Evolutionary conservation across 306 rosid genomes (phyloP).

Genomic region (Gleditsia sinensis): DNA sequence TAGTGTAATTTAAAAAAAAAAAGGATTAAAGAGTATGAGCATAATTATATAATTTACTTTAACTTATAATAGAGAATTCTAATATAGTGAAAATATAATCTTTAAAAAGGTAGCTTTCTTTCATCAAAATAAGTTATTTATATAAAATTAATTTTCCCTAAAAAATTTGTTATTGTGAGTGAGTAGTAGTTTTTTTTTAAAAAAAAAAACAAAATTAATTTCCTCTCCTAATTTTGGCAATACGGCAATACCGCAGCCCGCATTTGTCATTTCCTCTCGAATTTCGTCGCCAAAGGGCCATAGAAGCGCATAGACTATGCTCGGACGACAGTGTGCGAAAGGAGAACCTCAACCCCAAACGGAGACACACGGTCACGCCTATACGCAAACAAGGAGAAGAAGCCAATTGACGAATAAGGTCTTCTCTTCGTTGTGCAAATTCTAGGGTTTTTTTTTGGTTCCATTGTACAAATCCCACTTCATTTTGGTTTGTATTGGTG

Average conservation of each 20-base stretch:
- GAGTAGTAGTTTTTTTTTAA: no score
- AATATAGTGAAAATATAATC: no score
- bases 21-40: no score
- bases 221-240: no score
- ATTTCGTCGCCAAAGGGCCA: not conserved
- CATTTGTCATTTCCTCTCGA: not conserved
- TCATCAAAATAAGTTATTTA: no score
- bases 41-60: no score
- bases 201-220: no score
- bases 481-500: not conserved
- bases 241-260: not conserved
- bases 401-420: not conserved
- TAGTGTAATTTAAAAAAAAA: no score
- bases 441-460: conserved; percentile 21
- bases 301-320: not conserved
- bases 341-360: not conserved
- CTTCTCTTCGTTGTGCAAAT: not conserved
- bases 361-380: not conserved
- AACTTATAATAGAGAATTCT: no score
- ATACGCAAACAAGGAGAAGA: not conserved
- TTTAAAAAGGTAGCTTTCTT: no score
- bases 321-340: not conserved
- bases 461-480: not conserved
- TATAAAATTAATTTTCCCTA: no score
- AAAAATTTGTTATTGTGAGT: no score